Evolutionary conservation across 345 rosid species (phyloP).

Genomic region (Firmiana major): DNA sequence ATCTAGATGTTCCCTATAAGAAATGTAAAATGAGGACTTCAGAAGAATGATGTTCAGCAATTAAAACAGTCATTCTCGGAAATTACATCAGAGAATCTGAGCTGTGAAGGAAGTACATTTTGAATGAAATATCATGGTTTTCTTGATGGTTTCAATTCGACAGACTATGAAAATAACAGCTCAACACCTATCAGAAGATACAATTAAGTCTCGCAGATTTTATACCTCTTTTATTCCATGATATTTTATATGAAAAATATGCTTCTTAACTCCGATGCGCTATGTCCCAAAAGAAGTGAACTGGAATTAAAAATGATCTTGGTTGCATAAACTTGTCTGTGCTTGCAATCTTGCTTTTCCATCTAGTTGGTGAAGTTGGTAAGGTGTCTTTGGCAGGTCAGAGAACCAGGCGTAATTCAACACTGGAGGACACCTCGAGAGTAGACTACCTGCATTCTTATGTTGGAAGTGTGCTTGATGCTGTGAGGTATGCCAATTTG

Average conservation of each 20-base stretch:
- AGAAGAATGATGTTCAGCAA: too few relatives aligned
- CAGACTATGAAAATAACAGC: not conserved
- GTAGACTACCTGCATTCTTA: slow-evolving; percentile 27
- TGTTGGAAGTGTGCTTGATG: slow-evolving; percentile 37
- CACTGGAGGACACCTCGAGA: slow-evolving; percentile 34
- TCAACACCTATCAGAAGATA: not conserved
- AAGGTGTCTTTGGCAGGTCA: slow-evolving; percentile 25
- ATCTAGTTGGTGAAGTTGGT: not conserved
- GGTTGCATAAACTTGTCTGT: not conserved
- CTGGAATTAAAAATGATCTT: too few relatives aligned
- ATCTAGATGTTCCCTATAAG: too few relatives aligned
- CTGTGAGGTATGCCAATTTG: slow-evolving; percentile 29
- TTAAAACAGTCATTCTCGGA: not conserved
- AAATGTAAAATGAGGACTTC: not conserved
- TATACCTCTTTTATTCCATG: not conserved
- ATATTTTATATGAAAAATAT: too few relatives aligned
- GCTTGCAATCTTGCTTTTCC: not conserved
- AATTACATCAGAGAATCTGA: not conserved
- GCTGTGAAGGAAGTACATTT: not conserved
- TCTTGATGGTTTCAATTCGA: not conserved
- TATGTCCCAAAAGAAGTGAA: not conserved
- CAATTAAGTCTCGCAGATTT: too few relatives aligned
- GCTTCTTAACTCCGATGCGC: not conserved
- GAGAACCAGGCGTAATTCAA: slow-evolving; percentile 13
- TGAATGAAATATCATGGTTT: not conserved